A percentile compares a stretch with the other conserved stretches of the same genome.
These are phyloP conservation scores for Creolimax fragrantissima DNA, from an alignment of 78 protist genomes.

Conservation along the genomic window DNA sequence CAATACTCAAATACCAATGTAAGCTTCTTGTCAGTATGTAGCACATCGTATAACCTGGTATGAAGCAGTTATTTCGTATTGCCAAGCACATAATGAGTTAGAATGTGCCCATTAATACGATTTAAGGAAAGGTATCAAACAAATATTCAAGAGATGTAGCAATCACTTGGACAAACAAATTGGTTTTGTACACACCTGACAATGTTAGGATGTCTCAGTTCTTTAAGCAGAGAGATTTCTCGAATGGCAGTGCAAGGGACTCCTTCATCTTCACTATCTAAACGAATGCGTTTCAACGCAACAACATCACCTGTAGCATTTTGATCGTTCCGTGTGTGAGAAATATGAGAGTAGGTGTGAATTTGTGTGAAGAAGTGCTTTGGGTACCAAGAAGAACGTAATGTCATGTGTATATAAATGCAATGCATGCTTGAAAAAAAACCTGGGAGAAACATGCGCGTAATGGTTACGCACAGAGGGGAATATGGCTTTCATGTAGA, in stretches of 20 bases:
- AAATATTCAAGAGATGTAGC: too few relatives aligned
- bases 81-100: too few relatives aligned
- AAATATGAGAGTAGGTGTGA: background rate
- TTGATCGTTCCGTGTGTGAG: constrained; percentile 30
- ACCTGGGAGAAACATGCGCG: too few relatives aligned
- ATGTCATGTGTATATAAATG: too few relatives aligned
- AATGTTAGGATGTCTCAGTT: constrained; percentile 86
- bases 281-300: constrained; percentile 61
- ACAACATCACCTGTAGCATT: constrained; percentile 60
- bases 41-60: constrained; percentile 67
- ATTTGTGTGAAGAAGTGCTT: background rate
- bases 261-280: constrained; percentile 57
- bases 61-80: too few relatives aligned
- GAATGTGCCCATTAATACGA: too few relatives aligned
- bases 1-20: constrained; percentile 97
- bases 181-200: too few relatives aligned
- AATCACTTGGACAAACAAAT: too few relatives aligned
- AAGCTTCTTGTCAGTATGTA: constrained; percentile 82
- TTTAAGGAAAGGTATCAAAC: background rate
- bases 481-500: too few relatives aligned
- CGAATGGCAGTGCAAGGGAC: constrained; percentile 97
- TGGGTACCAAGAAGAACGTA: too few relatives aligned
- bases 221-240: constrained; percentile 90
- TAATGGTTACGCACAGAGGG: too few relatives aligned
- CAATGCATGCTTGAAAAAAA: too few relatives aligned